A percentile compares a stretch with the other conserved stretches of the same genome.
These are phyloP conservation scores for Ustulina deusta DNA, from an alignment of 2,329 filamentous ascomycete genomes.

Conservation along the genomic window DNA sequence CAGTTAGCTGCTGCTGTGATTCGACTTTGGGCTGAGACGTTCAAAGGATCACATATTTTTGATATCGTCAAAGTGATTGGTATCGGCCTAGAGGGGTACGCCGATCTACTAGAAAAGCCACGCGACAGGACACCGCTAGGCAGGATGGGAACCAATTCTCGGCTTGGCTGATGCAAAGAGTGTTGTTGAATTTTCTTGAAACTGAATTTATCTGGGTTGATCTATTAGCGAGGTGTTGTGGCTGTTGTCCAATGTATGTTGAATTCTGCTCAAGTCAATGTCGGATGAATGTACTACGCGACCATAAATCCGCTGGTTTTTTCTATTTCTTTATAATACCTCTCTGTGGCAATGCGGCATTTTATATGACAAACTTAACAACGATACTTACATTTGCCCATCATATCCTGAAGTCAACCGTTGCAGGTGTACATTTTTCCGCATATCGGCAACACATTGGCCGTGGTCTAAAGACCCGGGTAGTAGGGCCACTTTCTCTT, in stretches of 20 bases:
- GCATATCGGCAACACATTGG: neutral
- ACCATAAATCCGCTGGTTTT: neutral
- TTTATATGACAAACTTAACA: neutral
- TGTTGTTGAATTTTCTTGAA: neutral
- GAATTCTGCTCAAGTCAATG: neutral
- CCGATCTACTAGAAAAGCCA: slow-evolving; percentile 67
- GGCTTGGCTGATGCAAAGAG: slow-evolving; percentile 42
- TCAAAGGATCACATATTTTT: slow-evolving; percentile 71
- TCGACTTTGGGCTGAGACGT: slow-evolving; percentile 71
- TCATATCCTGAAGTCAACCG: neutral
- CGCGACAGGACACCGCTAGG: slow-evolving; percentile 61
- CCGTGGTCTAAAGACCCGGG: neutral
- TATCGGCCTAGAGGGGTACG: slow-evolving; percentile 67
- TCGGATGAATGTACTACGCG: neutral
- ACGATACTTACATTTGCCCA: neutral
- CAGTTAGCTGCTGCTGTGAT: slow-evolving; percentile 70
- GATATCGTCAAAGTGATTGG: slow-evolving; percentile 71
- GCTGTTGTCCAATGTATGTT: slow-evolving; percentile 16
- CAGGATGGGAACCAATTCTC: slow-evolving; percentile 49
- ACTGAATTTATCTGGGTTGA: slow-evolving; percentile 8
- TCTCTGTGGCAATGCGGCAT: neutral
- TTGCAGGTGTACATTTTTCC: neutral
- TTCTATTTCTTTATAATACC: neutral
- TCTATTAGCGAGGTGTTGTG: slow-evolving; percentile 40
- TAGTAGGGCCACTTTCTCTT: neutral